phyloP scores from a whole-genome alignment of 2,329 filamentous ascomycete genomes.

The Penicillium sp. region DNA sequence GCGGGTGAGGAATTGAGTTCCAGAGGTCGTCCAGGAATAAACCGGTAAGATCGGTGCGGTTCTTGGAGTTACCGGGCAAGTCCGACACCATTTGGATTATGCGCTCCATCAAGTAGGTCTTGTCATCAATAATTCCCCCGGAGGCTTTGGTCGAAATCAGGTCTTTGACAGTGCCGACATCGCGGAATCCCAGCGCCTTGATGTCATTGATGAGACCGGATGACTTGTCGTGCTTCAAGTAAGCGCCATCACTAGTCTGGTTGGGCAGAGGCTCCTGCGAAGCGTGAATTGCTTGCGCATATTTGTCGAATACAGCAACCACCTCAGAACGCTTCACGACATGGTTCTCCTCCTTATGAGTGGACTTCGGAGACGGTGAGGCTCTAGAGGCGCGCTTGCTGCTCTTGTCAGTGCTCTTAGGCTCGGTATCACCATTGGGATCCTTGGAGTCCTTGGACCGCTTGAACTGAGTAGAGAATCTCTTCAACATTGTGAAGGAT shows the following conservation, averaged over 20 bases:
- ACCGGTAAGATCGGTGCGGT: conserved; percentile 63
- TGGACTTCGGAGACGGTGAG: conserved; percentile 23
- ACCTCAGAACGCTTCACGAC: conserved; percentile 41
- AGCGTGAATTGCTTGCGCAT: conserved; percentile 50
- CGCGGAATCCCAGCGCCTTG: conserved; percentile 54
- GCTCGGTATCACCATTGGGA: conserved; percentile 31
- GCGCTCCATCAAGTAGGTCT: conserved; percentile 73
- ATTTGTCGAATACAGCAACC: conserved; percentile 42
- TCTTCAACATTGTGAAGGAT: conserved; percentile 38
- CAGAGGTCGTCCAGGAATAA: conserved; percentile 67
- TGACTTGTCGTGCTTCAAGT: conserved; percentile 50
- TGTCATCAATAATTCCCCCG: conserved; percentile 67
- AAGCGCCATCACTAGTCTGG: conserved; percentile 62
- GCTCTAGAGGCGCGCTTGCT: conserved; percentile 36
- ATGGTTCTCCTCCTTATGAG: conserved; percentile 27
- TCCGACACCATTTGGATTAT: conserved; percentile 67
- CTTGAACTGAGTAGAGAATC: conserved; percentile 41
- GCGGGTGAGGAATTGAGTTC: conserved; percentile 70
- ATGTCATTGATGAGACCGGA: conserved; percentile 58
- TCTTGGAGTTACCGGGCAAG: conserved; percentile 61
- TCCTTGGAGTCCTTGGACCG: conserved; percentile 30
- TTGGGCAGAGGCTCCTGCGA: conserved; percentile 62
- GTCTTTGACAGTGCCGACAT: conserved; percentile 61
- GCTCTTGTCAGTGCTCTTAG: conserved; percentile 23
- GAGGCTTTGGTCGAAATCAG: conserved; percentile 62